A percentile compares a stretch with the other conserved stretches of the same genome.
These are phyloP conservation scores for Lipomyces oligophaga DNA, from an alignment of 805 yeast species.

Conservation along the genomic window DNA sequence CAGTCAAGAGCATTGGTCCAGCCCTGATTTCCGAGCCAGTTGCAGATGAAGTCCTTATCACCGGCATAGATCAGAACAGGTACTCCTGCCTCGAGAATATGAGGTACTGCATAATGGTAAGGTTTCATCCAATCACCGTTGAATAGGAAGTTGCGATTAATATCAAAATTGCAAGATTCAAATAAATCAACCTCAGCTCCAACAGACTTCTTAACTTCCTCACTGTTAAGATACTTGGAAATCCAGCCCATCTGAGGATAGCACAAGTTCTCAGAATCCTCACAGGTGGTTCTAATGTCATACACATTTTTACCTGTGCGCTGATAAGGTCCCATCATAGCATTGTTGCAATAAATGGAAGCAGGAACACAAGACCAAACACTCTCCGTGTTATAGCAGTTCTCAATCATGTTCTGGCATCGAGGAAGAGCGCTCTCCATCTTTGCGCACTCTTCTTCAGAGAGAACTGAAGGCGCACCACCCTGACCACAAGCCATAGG, in stretches of 20 bases:
- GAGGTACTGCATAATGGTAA: slow-evolving; percentile 62
- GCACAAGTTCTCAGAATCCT: slow-evolving; percentile 60
- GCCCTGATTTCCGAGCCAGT: slow-evolving; percentile 91
- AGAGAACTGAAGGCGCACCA: slow-evolving; percentile 71
- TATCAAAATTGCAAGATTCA: slow-evolving; percentile 71
- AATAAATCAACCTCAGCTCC: slow-evolving; percentile 87
- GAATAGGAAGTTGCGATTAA: slow-evolving; percentile 73
- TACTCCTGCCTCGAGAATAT: slow-evolving; percentile 63
- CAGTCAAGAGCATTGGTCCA: slow-evolving; percentile 77
- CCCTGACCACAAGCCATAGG: slow-evolving; percentile 96
- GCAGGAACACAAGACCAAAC: slow-evolving; percentile 91
- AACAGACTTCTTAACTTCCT: slow-evolving; percentile 69
- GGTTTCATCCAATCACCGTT: slow-evolving; percentile 94
- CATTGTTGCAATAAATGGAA: slow-evolving; percentile 81
- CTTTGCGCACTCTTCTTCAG: slow-evolving; percentile 71
- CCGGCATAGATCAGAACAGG: slow-evolving; percentile 93
- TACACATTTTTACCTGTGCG: slow-evolving; percentile 86
- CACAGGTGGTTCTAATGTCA: slow-evolving; percentile 83
- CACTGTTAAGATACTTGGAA: slow-evolving; percentile 72
- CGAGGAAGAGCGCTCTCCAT: slow-evolving; percentile 69
- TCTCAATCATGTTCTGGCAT: slow-evolving; percentile 68
- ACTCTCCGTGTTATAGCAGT: slow-evolving; percentile 72
- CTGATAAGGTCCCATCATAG: slow-evolving; percentile 73
- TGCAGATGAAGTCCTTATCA: slow-evolving; percentile 93
- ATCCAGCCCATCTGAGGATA: slow-evolving; percentile 74